A percentile compares a stretch with the other conserved stretches of the same genome.
These are phyloP conservation scores for Cylindrotheca closterium DNA, from an alignment of 108 stramenopile genomes.

Conservation along the genomic window DNA sequence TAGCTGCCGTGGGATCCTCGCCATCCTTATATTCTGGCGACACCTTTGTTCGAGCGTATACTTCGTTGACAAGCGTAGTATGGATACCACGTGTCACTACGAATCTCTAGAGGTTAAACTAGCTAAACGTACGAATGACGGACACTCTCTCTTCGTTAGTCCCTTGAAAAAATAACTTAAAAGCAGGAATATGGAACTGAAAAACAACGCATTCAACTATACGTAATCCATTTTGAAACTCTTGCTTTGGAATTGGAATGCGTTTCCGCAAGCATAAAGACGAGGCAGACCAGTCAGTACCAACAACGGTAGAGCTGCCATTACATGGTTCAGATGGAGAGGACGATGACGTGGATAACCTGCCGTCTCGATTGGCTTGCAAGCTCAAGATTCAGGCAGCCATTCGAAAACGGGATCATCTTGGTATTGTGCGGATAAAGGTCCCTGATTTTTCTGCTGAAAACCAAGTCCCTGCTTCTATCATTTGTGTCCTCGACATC, in stretches of 20 bases:
- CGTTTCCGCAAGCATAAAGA: too few species aligned
- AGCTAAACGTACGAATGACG: too few species aligned
- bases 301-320: background rate
- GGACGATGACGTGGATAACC: background rate
- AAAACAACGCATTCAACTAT: too few species aligned
- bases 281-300: too few species aligned
- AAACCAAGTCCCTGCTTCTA: background rate
- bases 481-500: slow-evolving; percentile 26
- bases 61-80: slow-evolving; percentile 72
- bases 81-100: slow-evolving; percentile 70
- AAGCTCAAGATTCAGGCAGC: background rate
- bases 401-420: background rate
- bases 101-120: too few species aligned
- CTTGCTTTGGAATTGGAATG: too few species aligned
- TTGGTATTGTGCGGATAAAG: slow-evolving; percentile 1
- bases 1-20: slow-evolving; percentile 5
- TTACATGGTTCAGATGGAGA: background rate
- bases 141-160: too few species aligned
- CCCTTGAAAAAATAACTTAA: too few species aligned
- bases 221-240: too few species aligned
- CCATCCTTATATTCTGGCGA: slow-evolving; percentile 15
- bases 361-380: background rate
- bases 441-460: slow-evolving; percentile 2
- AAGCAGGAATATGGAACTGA: too few species aligned
- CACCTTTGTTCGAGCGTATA: slow-evolving; percentile 43